These are phyloP conservation scores for Moringa oleifera DNA, from an alignment of 345 rosid genomes.

Conservation along the genomic window DNA sequence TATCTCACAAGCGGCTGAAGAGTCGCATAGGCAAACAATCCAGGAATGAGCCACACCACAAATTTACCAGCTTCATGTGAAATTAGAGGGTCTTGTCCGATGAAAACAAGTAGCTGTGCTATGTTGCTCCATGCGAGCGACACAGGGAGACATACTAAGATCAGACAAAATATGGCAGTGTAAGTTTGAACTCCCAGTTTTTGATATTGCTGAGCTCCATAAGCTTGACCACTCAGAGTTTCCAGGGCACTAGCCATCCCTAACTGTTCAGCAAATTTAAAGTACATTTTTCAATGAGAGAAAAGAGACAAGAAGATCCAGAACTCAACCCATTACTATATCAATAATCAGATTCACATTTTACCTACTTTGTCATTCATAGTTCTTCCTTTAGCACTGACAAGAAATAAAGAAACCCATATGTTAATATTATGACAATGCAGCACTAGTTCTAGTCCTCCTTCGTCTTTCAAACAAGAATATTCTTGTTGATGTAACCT, in stretches of 20 bases:
- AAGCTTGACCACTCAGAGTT: slow-evolving; percentile 41
- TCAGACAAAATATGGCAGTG: slow-evolving; percentile 32
- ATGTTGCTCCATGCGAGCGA: slow-evolving; percentile 32
- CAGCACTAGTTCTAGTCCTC: slow-evolving; percentile 13
- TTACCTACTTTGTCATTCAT: too few relatives aligned
- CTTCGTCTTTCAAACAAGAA: background rate
- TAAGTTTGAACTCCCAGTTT: slow-evolving; percentile 33
- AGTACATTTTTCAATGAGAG: background rate
- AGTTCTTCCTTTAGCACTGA: too few relatives aligned
- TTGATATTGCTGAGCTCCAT: slow-evolving; percentile 38
- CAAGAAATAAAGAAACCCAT: too few relatives aligned
- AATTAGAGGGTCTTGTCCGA: slow-evolving; percentile 37
- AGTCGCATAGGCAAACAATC: slow-evolving; percentile 15
- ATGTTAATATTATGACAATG: slow-evolving; percentile 4
- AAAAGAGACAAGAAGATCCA: background rate
- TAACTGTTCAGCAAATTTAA: slow-evolving; percentile 14
- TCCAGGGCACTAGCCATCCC: slow-evolving; percentile 42
- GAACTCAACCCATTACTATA: background rate
- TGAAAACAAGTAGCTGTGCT: slow-evolving; percentile 27
- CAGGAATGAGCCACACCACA: slow-evolving; percentile 9
- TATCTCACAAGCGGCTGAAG: slow-evolving; percentile 32
- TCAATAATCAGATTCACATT: background rate
- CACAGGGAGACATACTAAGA: slow-evolving; percentile 29
- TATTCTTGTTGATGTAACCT: too few relatives aligned
- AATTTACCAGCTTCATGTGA: slow-evolving; percentile 25